Base-by-base conservation (phyloP, 2,329 filamentous ascomycete genomes). In the Aspergillus pseudoglaucus region DNA sequence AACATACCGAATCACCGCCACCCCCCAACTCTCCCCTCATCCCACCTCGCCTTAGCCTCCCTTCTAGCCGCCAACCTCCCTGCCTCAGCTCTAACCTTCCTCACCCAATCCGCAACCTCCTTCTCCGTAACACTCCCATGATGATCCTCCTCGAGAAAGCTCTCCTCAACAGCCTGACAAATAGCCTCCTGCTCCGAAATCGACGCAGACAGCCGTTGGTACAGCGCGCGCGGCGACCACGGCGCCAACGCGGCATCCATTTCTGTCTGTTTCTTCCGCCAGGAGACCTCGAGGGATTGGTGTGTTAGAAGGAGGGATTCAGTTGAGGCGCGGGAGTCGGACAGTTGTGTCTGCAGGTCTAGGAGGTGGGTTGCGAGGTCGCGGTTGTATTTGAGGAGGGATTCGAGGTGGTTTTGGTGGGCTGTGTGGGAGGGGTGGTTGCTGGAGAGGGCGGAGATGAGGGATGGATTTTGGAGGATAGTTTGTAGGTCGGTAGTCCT, bases 11-110 rank as follows among this genome's bases (percentile, higher is more conserved):
- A 32, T 82, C 74, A 91, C 61, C 91, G 81, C 93, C 93, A 97
- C 1, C 93, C 93, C 9, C 91, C 91, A 30, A 97, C 91, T 56
- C 91, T 78, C 20, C 91, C 90, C 70, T 97, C 91, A 65, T 97
- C 93, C 93, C 93, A 97, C 59, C 93, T 79, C 60, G 90, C 87
- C 68, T 90, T 95, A 56, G 88, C 81, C 73, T 97, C 93, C 62
- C 85, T 83, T 49, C 93, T 78, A 46, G 90, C 74, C 62, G 93
- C 94, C 52, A 85, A 84, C 48, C 86, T 73, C 58, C 87, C 86
- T 63, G 84, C 87, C 8, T 87, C 87, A 58, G 91, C 90, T 57
- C 89, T 78, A 54, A 95, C 87, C 59, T 86, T 75, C 60, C 84
- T 79, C 17, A 95, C 81, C 83, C 93, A 97, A 51, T 97, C 91